phyloP scores from a whole-genome alignment of 2,329 filamentous ascomycete species.

The Fusarium nematophilum region DNA sequence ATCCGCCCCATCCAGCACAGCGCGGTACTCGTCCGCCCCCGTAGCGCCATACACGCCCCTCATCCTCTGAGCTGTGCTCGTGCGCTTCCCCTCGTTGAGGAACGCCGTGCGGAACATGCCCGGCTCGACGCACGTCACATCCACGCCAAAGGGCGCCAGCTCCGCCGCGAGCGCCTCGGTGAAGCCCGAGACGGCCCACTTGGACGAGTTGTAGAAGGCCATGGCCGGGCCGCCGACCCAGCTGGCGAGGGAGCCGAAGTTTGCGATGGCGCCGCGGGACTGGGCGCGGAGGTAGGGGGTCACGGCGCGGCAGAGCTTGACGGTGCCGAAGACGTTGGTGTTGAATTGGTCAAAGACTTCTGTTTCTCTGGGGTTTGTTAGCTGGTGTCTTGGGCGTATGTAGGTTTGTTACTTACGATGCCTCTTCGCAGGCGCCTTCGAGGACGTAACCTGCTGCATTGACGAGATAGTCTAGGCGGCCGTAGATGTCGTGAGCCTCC shows the following conservation, averaged over 20 bases:
- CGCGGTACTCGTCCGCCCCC: conserved; percentile 10
- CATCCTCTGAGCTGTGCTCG: conserved; percentile 14
- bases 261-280: conserved; percentile 48
- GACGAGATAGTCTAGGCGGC: conserved; percentile 21
- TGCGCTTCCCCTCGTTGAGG: conserved; percentile 27
- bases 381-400: not conserved
- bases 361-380: conserved; percentile 30
- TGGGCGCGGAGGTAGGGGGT: conserved; percentile 55
- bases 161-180: conserved; percentile 54
- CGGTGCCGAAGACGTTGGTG: conserved; percentile 61
- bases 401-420: conserved; percentile 12
- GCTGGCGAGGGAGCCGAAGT: conserved; percentile 56
- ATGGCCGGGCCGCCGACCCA: conserved; percentile 45
- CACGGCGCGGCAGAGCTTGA: conserved; percentile 58
- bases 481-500: conserved; percentile 14
- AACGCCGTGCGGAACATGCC: conserved; percentile 32
- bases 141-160: conserved; percentile 55
- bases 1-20: conserved; percentile 7
- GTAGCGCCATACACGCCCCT: conserved; percentile 13
- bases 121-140: conserved; percentile 40
- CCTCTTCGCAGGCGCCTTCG: conserved; percentile 29
- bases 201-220: conserved; percentile 47
- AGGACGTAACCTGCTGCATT: conserved; percentile 32
- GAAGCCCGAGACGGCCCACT: conserved; percentile 57
- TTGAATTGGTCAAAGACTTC: conserved; percentile 53